A percentile compares a stretch with the other conserved stretches of the same genome.
Conservation (phyloP, 176 grass and related monocot genomes). For the Oryza longistaminata region DNA sequence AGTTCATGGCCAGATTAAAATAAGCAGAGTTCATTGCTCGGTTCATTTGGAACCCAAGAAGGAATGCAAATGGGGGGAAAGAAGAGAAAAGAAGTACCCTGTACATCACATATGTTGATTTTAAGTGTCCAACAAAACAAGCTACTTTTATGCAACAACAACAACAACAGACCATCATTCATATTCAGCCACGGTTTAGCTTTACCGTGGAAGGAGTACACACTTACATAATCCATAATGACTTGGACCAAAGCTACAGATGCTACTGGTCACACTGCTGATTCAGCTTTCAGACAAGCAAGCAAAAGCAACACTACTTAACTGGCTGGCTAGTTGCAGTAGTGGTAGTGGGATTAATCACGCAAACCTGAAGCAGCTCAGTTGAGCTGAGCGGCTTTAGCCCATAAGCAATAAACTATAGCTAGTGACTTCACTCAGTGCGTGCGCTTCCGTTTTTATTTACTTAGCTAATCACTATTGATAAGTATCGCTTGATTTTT, state of each 20-base stretch:
- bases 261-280: neutral
- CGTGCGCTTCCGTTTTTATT: neutral
- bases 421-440: neutral
- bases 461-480: neutral
- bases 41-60: neutral
- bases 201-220: constrained; percentile 18
- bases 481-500: neutral
- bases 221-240: neutral
- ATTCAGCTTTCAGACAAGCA: constrained; percentile 11
- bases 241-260: neutral
- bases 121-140: neutral
- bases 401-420: neutral
- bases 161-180: neutral
- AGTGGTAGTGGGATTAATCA: neutral
- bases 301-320: constrained; percentile 7
- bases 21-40: neutral
- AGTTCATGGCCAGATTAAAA: neutral
- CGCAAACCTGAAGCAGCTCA: neutral
- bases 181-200: neutral
- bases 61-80: neutral
- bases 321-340: neutral
- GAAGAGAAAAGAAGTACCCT: neutral
- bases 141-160: constrained; percentile 5
- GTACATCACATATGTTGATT: neutral
- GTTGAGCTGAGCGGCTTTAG: neutral